phyloP scores from a whole-genome alignment of 2,329 filamentous ascomycete species.

The Fusarium chaquense region DNA sequence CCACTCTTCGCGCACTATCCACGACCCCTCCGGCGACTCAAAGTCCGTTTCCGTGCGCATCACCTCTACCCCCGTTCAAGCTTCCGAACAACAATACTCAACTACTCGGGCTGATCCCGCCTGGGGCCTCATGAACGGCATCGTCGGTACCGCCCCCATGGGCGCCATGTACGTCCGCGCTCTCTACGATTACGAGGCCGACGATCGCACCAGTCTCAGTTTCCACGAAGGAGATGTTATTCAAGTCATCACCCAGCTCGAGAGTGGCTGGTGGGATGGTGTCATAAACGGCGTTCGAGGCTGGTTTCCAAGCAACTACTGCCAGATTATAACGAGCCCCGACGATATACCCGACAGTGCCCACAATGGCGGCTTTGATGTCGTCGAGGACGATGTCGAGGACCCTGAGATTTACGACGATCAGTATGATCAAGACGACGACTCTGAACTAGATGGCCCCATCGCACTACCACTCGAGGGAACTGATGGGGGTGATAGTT shows the following conservation, averaged over 20 bases:
- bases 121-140: constrained; percentile 67
- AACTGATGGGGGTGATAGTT: constrained; percentile 71
- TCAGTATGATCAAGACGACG: constrained; percentile 74
- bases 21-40: constrained; percentile 49
- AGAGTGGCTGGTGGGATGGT: constrained; percentile 99
- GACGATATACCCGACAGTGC: constrained; percentile 76
- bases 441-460: constrained; percentile 70
- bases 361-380: constrained; percentile 66
- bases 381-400: constrained; percentile 71
- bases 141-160: constrained; percentile 69
- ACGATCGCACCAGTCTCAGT: constrained; percentile 95
- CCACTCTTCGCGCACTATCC: constrained; percentile 49
- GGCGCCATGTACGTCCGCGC: constrained; percentile 91
- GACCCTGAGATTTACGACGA: constrained; percentile 75
- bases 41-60: constrained; percentile 47
- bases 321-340: constrained; percentile 82
- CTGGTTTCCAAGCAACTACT: constrained; percentile 99
- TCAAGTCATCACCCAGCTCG: constrained; percentile 96
- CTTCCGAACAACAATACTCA: constrained; percentile 42
- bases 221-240: constrained; percentile 98
- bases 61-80: constrained; percentile 44
- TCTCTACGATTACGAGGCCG: constrained; percentile 97
- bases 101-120: constrained; percentile 46
- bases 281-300: constrained; percentile 96
- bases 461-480: constrained; percentile 77